Base-by-base conservation (phyloP, 768 basidiomycete species). In the Neoboletus brunneissimus region DNA sequence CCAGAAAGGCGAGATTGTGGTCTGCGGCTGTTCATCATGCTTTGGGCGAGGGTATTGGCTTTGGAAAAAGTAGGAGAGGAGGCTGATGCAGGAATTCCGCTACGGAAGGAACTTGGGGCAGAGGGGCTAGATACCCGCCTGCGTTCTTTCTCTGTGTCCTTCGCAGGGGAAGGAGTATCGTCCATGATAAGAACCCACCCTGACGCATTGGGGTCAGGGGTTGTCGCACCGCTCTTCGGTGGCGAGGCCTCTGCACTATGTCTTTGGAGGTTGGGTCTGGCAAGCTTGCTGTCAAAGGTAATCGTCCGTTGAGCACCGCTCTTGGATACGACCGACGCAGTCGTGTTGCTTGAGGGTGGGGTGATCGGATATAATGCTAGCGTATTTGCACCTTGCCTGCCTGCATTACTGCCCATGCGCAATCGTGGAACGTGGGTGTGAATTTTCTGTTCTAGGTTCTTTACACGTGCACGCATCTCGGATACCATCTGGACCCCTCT, bases 151-250 rank as follows among this genome's bases (percentile, higher is more conserved):
- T 79, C 79, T 58, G 76, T 73, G 45, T 80, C 76, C 68, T 83
- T 87, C 31, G 76, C 76, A 22, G 87, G 88, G 16, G 85, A 85
- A 23, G 89, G 87, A 2, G 87, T 86, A 66, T 91, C 91, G 61
- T 92, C 91, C 89, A 91, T 91, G 48, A 93, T 89, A 37, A 93
- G 81, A 41, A 93, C 90, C 90, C 90, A 93, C 53, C 90, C 90
- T 37, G 89, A 83, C 12, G 85, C 75, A 63, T 90, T 88, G 22
- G 79, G 81, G 32, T 71, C 75, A 43, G 79, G 75, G 40, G 77
- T 81, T 52, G 67, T 72, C 16, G 62, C 59, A 34, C 67, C 68
- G 27, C 70, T 64, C 63, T 77, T 81, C 55, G 69, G 74, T 8
- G 73, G 69, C 42, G 76, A 77, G 59, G 70, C 74, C 44, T 82